Percentiles rank a stretch among this genome's conserved stretches.
Conservation (phyloP, 768 basidiomycete species). For the Galerina sulciceps region DNA sequence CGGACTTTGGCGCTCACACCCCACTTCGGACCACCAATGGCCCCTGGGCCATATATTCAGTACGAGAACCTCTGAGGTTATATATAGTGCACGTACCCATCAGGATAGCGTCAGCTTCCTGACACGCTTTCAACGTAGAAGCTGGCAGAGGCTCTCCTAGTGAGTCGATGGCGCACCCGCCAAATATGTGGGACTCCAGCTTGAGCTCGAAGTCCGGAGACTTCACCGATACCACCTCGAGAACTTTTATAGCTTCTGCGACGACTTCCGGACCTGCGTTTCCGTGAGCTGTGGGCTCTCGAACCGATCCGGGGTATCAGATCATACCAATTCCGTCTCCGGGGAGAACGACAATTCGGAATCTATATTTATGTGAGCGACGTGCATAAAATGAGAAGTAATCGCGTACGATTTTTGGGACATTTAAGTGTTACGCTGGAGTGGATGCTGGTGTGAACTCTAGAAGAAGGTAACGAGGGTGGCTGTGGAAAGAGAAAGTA, state of each 20-base stretch:
- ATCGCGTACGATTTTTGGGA: conserved; percentile 46
- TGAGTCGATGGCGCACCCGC: conserved; percentile 92
- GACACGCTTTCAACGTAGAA: conserved; percentile 85
- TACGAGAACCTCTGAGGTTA: neutral
- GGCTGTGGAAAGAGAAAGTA: neutral
- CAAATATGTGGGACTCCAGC: conserved; percentile 81
- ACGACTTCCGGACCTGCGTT: conserved; percentile 85
- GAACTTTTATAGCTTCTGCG: conserved; percentile 80
- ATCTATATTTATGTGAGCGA: conserved; percentile 48
- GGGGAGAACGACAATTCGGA: conserved; percentile 86
- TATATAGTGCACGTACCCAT: conserved; percentile 65
- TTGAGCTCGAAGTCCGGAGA: conserved; percentile 71
- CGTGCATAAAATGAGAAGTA: neutral
- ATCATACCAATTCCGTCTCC: conserved; percentile 94
- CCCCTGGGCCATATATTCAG: conserved; percentile 52
- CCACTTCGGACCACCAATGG: conserved; percentile 99
- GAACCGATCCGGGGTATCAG: neutral
- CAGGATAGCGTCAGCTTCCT: conserved; percentile 92
- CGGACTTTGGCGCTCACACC: conserved; percentile 86
- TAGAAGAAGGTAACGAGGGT: neutral
- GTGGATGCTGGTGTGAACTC: conserved; percentile 1
- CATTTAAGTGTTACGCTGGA: conserved; percentile 30
- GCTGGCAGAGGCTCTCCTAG: conserved; percentile 85
- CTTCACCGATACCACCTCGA: conserved; percentile 69
- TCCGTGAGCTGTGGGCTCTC: conserved; percentile 11